Conservation (phyloP, 129 eudicot genomes). For the Scalesia atractyloides region DNA sequence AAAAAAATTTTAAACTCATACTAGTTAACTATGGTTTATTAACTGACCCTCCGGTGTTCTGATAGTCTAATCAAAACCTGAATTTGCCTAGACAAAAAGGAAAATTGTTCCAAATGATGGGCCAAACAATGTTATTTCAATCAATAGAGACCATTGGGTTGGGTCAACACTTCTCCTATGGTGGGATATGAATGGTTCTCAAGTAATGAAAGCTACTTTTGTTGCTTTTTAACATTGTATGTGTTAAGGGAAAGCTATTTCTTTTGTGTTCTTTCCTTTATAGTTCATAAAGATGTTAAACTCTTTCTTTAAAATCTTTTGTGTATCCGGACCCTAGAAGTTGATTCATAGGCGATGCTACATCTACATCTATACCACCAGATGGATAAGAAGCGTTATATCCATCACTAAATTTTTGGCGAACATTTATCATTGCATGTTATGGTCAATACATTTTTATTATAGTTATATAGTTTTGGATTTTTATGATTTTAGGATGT, state of each 20-base stretch:
- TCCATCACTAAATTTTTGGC: conserved; percentile 4
- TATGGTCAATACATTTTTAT: background rate
- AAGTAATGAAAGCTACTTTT: conserved; percentile 32
- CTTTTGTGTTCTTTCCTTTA: conserved; percentile 28
- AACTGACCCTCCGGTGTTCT: background rate
- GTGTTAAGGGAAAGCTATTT: conserved; percentile 29
- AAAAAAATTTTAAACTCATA: background rate
- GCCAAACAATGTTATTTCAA: conserved; percentile 28
- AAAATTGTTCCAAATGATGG: conserved; percentile 33
- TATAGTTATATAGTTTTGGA: background rate
- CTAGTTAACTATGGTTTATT: background rate
- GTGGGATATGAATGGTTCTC: conserved; percentile 43
- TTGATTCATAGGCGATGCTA: conserved; percentile 16
- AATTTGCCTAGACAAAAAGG: conserved; percentile 16
- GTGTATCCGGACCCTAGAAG: conserved; percentile 13
- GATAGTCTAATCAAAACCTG: conserved; percentile 2
- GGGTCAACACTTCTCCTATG: conserved; percentile 41
- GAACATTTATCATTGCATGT: background rate
- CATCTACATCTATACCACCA: background rate
- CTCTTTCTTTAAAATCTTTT: conserved; percentile 18
- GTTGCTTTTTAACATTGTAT: conserved; percentile 34
- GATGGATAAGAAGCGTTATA: conserved; percentile 15
- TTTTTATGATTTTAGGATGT: conserved; percentile 1
- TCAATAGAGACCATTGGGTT: conserved; percentile 38
- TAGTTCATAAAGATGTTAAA: conserved; percentile 26